Base-by-base conservation (phyloP, 106 monocot genomes). In the Vanilla planifolia region DNA sequence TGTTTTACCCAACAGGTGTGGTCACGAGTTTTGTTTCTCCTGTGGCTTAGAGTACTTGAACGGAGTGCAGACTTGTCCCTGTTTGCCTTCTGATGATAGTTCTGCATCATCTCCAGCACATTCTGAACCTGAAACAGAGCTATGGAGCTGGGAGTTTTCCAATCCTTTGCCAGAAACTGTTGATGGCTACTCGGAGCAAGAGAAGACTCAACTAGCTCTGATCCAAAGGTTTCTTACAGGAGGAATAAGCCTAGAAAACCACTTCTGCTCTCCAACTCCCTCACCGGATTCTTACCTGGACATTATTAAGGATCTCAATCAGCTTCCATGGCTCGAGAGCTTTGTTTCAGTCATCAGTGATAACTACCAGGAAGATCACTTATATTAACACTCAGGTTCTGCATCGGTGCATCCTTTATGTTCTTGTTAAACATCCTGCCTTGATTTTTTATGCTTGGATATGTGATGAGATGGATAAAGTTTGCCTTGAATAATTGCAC, bases 251-350 rank as follows among this genome's bases (percentile, higher is more conserved):
- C 5, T 76, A 16, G 55, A 71, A n/a, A 76, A 79, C 21, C 76
- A 65, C 4, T 52, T 71, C 16, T 76, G 78, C 4, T 77, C 80
- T 16, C 84, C 84, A 1, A 79, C 91, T 6, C 77, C 73, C n/a
- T 87, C 84, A 21, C 73, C 96, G 3, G 91, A 98, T 55, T 84
- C 96, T 5, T 91, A 88, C 58, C 65, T 77, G 16, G 96, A 98
- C 66, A 75, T 88, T 34, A 77, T 98, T 50, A 98, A 87, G 69
- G 96, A 98, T 56, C 84, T 98, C 46, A 84, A 75, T 67, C 91
- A 98, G 77, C 79, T 98, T 0, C 96, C 96, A 13, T 98, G 91
- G 96, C 91, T 98, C 8, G 96, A 92, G 81, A 78, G 85, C 68
- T 91, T 98, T 51, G 84, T 98, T 32, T 98, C 91, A 8, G 91